Conservation (phyloP, 345 rosid species). For the Eutrema yunnanense region DNA sequence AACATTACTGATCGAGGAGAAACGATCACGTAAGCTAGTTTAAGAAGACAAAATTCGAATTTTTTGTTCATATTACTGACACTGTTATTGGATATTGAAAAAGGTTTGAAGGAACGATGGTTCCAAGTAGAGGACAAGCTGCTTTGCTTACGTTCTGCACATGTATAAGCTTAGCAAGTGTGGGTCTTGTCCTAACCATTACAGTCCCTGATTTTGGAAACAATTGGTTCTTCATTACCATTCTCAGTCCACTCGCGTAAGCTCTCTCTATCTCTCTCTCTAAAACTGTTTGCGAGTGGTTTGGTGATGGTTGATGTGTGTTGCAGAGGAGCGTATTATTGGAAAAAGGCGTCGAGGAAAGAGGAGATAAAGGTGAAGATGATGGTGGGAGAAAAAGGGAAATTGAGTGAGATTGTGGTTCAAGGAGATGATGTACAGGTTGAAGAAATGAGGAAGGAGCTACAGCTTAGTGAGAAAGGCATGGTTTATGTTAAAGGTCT, state of each 20-base stretch:
- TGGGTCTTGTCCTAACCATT: conserved; percentile 84
- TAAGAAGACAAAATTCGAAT: not conserved
- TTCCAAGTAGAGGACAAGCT: conserved; percentile 89
- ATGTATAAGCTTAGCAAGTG: conserved; percentile 91
- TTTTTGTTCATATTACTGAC: not conserved
- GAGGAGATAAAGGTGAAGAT: conserved; percentile 88
- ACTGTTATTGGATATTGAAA: not conserved
- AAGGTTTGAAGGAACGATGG: conserved; percentile 88
- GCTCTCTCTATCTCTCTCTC: conserved; percentile 15
- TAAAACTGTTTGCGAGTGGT: conserved; percentile 1
- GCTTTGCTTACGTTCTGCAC: conserved; percentile 93
- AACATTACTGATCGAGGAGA: conserved; percentile 77
- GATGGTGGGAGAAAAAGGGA: conserved; percentile 54
- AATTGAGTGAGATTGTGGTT: conserved; percentile 56
- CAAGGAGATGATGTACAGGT: conserved; percentile 96
- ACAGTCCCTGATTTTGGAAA: conserved; percentile 81
- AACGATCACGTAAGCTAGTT: conserved; percentile 65
- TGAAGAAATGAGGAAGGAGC: conserved; percentile 85
- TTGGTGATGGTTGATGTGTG: not conserved
- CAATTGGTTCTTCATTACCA: conserved; percentile 83
- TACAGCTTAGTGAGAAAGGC: conserved; percentile 73
- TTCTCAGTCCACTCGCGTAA: conserved; percentile 88
- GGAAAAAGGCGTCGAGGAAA: conserved; percentile 87
- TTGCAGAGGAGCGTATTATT: conserved; percentile 79
- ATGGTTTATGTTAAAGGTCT: conserved; percentile 91